Percentiles rank a stretch among this genome's conserved stretches.
phyloP scores from a whole-genome alignment of 805 yeast species.

The Candida oleophila region DNA sequence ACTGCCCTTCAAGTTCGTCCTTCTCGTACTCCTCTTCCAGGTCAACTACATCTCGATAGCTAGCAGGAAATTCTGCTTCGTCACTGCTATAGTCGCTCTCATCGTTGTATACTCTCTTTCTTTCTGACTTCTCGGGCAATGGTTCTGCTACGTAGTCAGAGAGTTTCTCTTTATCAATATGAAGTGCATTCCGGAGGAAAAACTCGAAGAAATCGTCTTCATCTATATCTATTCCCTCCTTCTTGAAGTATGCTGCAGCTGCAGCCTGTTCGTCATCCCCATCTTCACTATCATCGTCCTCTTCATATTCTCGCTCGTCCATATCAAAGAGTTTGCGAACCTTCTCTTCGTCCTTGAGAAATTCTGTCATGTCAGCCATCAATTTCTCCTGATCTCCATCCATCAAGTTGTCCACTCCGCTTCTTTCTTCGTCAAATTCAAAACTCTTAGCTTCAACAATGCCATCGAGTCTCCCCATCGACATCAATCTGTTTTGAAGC shows the following conservation, averaged over 20 bases:
- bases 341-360: constrained; percentile 1
- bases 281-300: constrained; percentile 9
- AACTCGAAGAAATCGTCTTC: constrained; percentile 70
- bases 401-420: background rate
- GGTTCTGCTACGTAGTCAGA: background rate
- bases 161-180: background rate
- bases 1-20: constrained; percentile 3
- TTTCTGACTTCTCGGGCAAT: background rate
- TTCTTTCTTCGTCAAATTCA: background rate
- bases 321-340: constrained; percentile 8
- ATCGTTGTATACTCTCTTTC: constrained; percentile 12
- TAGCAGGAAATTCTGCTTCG: constrained; percentile 5
- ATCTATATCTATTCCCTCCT: constrained; percentile 41
- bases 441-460: background rate
- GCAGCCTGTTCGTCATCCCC: constrained; percentile 5
- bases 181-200: constrained; percentile 9
- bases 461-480: background rate
- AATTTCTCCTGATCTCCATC: background rate
- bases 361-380: constrained; percentile 1
- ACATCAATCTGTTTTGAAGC: background rate
- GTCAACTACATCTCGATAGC: constrained; percentile 4
- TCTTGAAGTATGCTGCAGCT: constrained; percentile 9
- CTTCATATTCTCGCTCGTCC: constrained; percentile 7
- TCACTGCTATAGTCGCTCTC: constrained; percentile 18
- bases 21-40: constrained; percentile 8